These are phyloP conservation scores for Chloranthus sessilifolius DNA, from an alignment of 164 flowering plant genomes.

Conservation along the genomic window DNA sequence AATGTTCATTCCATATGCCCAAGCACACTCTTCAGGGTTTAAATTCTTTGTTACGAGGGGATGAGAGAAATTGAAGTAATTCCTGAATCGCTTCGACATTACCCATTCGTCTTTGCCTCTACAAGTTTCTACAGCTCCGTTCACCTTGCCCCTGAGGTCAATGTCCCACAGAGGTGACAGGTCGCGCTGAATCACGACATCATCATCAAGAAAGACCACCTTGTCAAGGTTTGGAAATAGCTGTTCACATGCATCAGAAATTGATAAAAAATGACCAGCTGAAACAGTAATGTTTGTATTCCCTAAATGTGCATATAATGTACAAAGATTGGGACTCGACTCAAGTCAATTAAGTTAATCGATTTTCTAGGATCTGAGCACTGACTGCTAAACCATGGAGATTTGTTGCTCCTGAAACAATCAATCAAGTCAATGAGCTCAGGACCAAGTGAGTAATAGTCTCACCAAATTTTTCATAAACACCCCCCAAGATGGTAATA, in stretches of 20 bases:
- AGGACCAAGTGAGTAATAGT: too few relatives aligned
- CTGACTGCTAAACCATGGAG: too few relatives aligned
- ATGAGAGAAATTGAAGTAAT: slow-evolving; percentile 80
- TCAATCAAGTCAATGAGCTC: too few relatives aligned
- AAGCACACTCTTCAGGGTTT: slow-evolving; percentile 80
- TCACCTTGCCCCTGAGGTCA: slow-evolving; percentile 62
- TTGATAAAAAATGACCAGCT: too few relatives aligned
- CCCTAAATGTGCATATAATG: too few relatives aligned
- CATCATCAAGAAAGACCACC: slow-evolving; percentile 81
- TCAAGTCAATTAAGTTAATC: too few relatives aligned
- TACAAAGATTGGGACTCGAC: too few relatives aligned
- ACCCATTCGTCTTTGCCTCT: slow-evolving; percentile 71
- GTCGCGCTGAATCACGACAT: slow-evolving; percentile 74
- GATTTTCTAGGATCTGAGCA: too few relatives aligned
- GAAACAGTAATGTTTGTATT: too few relatives aligned
- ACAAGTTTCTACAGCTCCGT: slow-evolving; percentile 89
- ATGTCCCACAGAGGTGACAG: slow-evolving; percentile 51
- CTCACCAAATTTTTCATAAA: too few relatives aligned
- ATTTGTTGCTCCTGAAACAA: too few relatives aligned
- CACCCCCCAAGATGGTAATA: too few relatives aligned
- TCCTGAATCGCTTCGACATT: slow-evolving; percentile 75
- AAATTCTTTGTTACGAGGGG: slow-evolving; percentile 71
- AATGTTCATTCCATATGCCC: slow-evolving; percentile 94
- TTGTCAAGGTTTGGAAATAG: slow-evolving; percentile 26
- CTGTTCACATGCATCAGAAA: slow-evolving; percentile 15